Evolutionary conservation across 257 asterid species (phyloP), one percentile per base, ranked within the genome.

Genomic region (Solanum habrochaites): DNA sequence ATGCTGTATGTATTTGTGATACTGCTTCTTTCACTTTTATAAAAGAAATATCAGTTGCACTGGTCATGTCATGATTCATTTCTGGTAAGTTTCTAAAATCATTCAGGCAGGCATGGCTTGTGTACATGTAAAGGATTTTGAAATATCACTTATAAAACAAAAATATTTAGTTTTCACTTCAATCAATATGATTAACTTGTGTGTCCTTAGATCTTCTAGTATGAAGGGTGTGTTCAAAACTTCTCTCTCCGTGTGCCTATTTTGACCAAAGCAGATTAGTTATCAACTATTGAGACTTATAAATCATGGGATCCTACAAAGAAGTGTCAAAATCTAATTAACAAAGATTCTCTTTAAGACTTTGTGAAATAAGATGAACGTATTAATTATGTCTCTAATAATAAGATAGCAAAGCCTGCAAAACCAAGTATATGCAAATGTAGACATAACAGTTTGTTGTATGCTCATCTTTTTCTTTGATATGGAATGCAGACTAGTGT

Each of bases 401-500:
- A 37, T 18, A 2, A 77, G 37, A 43, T 77, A 15, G 66, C 25
- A 25, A 78, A 45, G 83, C 25, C 64, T 25, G 37, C 40, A 78
- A 3, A 14, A 78, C 60, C 25, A 37, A 37, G 31, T 27, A 14
- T 43, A 64, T 78, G 62, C 37, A 64, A 64, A n/a, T 64, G 71
- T 64, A 11, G 71, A 25, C 11, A 64, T 64, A 64, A 75, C 37
- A 75, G 40, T 43, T 45, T 25, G 40, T 27, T 45, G 83, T 78
- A 20, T 45, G 64, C 84, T 67, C 5, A 60, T 52, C 62, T 78
- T 52, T 21, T 78, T 87, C 47, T 84, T 77, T 40, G 45, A 85
- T 81, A 85, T 82, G 71, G 80, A 75, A 86, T 87, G 73, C 96
- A 97, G 99, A 93, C 98, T 64, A 96, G 96, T 58, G 92, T 93